A percentile compares a stretch with the other conserved stretches of the same genome.
Evolutionary conservation across 805 yeast species (phyloP).

Genomic region (Zygosaccharomyces bailii): DNA sequence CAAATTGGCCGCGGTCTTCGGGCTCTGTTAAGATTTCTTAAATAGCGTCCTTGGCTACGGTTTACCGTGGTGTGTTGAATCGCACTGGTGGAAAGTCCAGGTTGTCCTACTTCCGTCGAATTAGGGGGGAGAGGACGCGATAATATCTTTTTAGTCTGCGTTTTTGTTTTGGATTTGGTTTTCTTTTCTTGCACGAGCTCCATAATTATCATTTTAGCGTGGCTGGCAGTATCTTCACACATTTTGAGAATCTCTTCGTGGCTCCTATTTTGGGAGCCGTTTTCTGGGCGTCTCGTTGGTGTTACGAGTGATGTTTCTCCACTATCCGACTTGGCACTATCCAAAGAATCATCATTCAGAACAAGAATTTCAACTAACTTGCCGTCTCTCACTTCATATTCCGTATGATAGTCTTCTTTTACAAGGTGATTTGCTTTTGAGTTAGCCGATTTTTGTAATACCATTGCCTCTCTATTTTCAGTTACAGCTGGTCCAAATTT

Average conservation of each 20-base stretch:
- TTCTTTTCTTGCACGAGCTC: slow-evolving; percentile 20
- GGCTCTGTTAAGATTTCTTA: slow-evolving; percentile 14
- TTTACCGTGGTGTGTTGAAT: neutral
- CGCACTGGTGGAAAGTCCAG: neutral
- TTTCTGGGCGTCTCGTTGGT: neutral
- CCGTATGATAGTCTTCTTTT: slow-evolving; percentile 5
- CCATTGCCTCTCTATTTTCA: neutral
- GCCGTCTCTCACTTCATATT: slow-evolving; percentile 22
- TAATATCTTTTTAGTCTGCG: neutral
- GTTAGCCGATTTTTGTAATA: neutral
- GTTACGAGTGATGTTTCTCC: neutral
- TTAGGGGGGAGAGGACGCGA: slow-evolving; percentile 13
- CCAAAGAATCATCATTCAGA: slow-evolving; percentile 22
- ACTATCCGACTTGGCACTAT: neutral
- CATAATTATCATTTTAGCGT: slow-evolving; percentile 27
- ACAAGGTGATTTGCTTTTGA: neutral
- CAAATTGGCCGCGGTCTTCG: slow-evolving; percentile 5
- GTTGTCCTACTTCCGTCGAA: neutral
- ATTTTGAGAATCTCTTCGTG: slow-evolving; percentile 20
- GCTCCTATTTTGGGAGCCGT: neutral
- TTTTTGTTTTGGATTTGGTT: too few relatives aligned
- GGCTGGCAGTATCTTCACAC: slow-evolving; percentile 32
- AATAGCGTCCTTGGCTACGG: slow-evolving; percentile 8
- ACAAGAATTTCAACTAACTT: slow-evolving; percentile 28
- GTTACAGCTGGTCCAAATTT: neutral